Base-by-base conservation (phyloP, 2,329 filamentous ascomycete species). In the Orbilia oligospora region DNA sequence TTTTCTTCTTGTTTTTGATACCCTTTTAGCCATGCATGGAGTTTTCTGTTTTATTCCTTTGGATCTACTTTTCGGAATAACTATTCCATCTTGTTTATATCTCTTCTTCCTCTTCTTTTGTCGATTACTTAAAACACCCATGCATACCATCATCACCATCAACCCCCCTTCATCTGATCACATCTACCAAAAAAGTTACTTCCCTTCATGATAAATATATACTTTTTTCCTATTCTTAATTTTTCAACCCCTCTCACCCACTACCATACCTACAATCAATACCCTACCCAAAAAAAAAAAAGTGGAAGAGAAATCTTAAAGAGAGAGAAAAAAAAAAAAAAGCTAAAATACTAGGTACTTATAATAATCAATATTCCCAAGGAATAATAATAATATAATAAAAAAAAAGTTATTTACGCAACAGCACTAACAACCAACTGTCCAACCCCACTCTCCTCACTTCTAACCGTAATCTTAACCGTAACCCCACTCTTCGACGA, bases 401-500 rank as follows among this genome's bases (percentile, higher is more conserved):
- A 22, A 44, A 61, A 18, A 33, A 44, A 44, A 22, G 30, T 10
- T 33, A 58, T 55, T 58, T 70, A 77, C 33, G 73, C 67, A 63
- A 77, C 46, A 66, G 73, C 73, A 81, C 90, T 92, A 84, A 97
- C 89, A 78, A 98, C 90, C 84, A 97, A 87, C 77, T 90, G 88
- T 79, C 96, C 94, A 83, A 99, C 90, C 71, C 93, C 93, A 84
- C 96, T 93, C 86, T 99, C 96, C 85, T 99, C 96, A 84, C 92
- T 92, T 83, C 96, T 89, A 79, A 95, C 93, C 66, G 91, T 92
- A 82, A 99, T 93, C 89, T 98, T 98, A 83, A 95, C 97, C 75
- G 96, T 97, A 27, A 98, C 94, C 66, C 96, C 96, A 63, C 91
- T 91, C 88, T 97, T 97, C 82, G 92, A 90, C 79, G 93, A 97